Conservation (phyloP, 192 early-diverging fungal genomes). For the Coemansia sp. region DNA sequence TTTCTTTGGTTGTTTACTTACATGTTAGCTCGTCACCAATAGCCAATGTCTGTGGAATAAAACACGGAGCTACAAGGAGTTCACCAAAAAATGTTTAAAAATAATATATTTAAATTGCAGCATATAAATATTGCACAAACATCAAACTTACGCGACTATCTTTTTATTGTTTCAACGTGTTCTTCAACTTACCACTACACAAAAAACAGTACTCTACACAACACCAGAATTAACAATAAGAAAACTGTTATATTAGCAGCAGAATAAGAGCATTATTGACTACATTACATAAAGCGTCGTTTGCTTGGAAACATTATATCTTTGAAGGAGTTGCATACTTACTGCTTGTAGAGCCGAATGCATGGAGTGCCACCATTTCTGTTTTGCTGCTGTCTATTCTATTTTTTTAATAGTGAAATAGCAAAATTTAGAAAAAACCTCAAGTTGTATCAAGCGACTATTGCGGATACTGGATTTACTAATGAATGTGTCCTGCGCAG, state of each 20-base stretch:
- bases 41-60: constrained; percentile 26
- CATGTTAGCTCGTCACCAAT: constrained; percentile 24
- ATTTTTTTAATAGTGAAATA: no score
- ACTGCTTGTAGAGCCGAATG: constrained; percentile 19
- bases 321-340: constrained; percentile 2
- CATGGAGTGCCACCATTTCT: constrained; percentile 20
- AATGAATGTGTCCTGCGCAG: not conserved
- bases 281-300: no score
- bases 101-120: no score
- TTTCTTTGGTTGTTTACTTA: constrained; percentile 17
- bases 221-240: not conserved
- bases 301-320: no score
- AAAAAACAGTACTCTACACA: constrained; percentile 52
- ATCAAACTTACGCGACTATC: no score
- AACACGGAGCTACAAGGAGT: constrained; percentile 39
- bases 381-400: not conserved
- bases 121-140: no score
- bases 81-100: not conserved
- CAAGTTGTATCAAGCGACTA: no score
- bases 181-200: constrained; percentile 37
- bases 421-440: no score
- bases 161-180: no score
- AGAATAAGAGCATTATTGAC: no score
- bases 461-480: not conserved
- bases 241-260: constrained; percentile 4